Evolutionary conservation across 75 land plant genomes (phyloP), one percentile per base, ranked within the genome.

Genomic region (Chamaecyparis obtusa): DNA sequence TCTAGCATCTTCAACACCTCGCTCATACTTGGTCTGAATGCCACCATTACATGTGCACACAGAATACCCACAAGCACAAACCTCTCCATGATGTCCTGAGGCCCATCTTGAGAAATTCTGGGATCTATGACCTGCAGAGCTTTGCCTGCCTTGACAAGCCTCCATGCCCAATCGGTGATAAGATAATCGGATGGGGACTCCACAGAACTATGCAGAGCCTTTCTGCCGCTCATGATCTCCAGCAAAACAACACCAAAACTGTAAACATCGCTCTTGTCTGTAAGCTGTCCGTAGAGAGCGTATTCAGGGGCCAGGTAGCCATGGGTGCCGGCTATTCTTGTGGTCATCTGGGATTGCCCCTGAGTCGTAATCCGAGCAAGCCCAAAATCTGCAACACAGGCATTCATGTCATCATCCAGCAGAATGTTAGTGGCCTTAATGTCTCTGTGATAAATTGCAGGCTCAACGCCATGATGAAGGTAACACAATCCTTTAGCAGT

Each of bases 381-480:
- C 49, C 94, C 94, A 69, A 93, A 93, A 82, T 93, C 94, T 1
- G 94, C 91, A 51, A 93, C 89, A 30, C 89, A 87, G 21, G 93
- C 91, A 21, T 91, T 88, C 89, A 89, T 88, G 2, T 88, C 72
- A 9, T 89, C 89, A 49, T 93, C 94, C 8, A 93, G 93, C 35
- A 93, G 77, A 49, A 93, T 93, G 71, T 93, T 93, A 49, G 87
- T 84, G 39, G 94, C 86, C 79, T 93, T 93, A n/a, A 93, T 77
- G 83, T 93, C 93, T 16, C 94, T 87, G 87, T 91, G 93, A 35
- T 91, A 90, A 13, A 93, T 85, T 3, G 90, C 87, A 35, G 94
- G 94, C 72, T 88, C 85, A 35, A 88, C 92, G 49, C 84, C 86
- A 72, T 90, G 83, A 37, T 93, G 94, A n/a, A 93, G 85, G 72